Percentiles rank a stretch among this genome's conserved stretches.
Conservation (phyloP, 805 yeast genomes). For the Dipodascopsis uninucleata region DNA sequence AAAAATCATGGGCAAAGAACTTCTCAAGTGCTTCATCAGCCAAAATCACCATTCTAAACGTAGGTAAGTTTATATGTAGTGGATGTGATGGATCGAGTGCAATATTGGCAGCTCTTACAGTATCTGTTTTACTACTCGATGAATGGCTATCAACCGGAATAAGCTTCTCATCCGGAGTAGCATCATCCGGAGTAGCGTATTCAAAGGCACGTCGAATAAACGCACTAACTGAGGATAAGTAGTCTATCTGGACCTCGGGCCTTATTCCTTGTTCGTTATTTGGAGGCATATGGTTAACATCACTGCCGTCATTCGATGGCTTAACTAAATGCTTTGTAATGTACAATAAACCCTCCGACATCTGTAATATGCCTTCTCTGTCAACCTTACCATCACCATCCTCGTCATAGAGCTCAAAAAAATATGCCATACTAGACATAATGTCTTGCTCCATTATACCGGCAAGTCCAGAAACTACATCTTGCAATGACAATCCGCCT, state of each 20-base stretch:
- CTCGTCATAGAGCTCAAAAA: constrained; percentile 70
- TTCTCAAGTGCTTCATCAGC: constrained; percentile 93
- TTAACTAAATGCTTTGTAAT: constrained; percentile 63
- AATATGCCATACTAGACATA: constrained; percentile 72
- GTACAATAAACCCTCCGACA: constrained; percentile 82
- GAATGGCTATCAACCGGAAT: constrained; percentile 29
- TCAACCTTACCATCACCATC: constrained; percentile 58
- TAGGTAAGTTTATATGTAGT: constrained; percentile 69
- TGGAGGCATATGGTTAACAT: constrained; percentile 7
- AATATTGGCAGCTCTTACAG: too few relatives aligned
- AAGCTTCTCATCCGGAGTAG: constrained; percentile 24
- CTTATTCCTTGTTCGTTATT: not conserved
- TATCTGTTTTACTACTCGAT: constrained; percentile 41
- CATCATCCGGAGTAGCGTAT: constrained; percentile 52
- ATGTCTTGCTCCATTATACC: constrained; percentile 66
- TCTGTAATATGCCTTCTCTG: constrained; percentile 72
- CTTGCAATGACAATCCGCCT: constrained; percentile 58
- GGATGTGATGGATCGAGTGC: constrained; percentile 82
- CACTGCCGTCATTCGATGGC: constrained; percentile 1
- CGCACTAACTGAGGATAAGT: constrained; percentile 78
- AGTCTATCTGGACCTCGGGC: constrained; percentile 40
- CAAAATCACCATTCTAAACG: constrained; percentile 88
- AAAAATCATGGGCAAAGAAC: constrained; percentile 54
- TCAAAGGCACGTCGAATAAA: constrained; percentile 86
- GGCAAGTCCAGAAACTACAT: constrained; percentile 71